Evolutionary conservation across 805 yeast species (phyloP), one percentile per base, ranked within the genome.

Genomic region (Monosporozyma servazzii): DNA sequence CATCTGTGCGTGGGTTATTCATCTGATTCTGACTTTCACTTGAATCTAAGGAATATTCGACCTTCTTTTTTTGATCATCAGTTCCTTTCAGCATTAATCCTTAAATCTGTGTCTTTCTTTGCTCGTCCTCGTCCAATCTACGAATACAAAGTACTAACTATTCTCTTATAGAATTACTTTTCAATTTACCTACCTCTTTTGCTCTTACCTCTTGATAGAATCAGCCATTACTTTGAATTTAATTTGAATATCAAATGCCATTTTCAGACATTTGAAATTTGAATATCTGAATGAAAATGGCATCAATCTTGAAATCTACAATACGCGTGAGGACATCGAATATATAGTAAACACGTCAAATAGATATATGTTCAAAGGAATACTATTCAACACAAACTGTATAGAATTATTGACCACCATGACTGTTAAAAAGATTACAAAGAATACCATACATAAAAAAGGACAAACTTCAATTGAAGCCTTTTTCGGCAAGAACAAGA

Each of bases 381-480:
- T 33, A 15, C 8, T 33, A 13, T 5, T 33, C 37, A 5, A 33
- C 7, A 13, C 4, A 15, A 33, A 13, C n/a, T 33, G n/a, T 15
- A 15, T 15, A 33, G 17, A 17, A 37, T 37, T 37, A 18, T 17
- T 37, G 23, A 11, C 5, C 6, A 17, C 10, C 3, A 37, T 37
- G 41, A 37, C 41, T 18, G 41, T 37, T 5, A 20, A 11, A 13
- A 37, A 37, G 11, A 13, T 37, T 20, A 3, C 15, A 10, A 37
- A 37, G 41, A 37, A 18, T 8, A 5, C 23, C 1, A 5, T 11
- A 7, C 11, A 7, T 8, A 50, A 50, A 20, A 50, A 56, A 36
- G 54, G 51, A 45, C 55, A 51, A 33, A 31, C 52, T 7, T 50
- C 55, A 0, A 58, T 60, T 41, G 57, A 54, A 17, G 60, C 56